Conservation (phyloP, 2,329 filamentous ascomycete genomes). For the Colletotrichum sublineola region DNA sequence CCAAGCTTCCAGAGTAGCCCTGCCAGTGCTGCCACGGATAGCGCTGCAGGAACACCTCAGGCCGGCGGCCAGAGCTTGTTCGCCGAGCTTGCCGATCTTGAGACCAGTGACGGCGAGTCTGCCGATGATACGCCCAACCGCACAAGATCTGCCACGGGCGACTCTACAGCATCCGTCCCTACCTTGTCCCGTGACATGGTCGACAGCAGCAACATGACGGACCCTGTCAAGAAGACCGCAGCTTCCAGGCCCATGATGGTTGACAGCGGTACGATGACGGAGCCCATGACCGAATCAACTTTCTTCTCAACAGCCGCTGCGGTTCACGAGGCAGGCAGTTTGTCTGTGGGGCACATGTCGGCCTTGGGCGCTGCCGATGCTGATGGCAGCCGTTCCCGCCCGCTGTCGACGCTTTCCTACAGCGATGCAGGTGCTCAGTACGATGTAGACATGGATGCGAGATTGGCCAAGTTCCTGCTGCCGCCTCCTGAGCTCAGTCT, state of each 20-base stretch:
- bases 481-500: conserved; percentile 56
- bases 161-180: conserved; percentile 62
- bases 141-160: conserved; percentile 63
- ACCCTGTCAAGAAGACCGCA: conserved; percentile 59
- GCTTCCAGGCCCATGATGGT: conserved; percentile 52
- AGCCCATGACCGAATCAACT: conserved; percentile 48
- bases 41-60: conserved; percentile 63
- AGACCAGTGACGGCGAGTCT: conserved; percentile 80
- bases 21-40: conserved; percentile 66
- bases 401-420: conserved; percentile 63
- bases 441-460: conserved; percentile 64
- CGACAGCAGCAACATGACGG: conserved; percentile 72
- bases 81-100: conserved; percentile 88
- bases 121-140: conserved; percentile 68
- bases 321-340: conserved; percentile 43
- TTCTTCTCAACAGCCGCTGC: conserved; percentile 46
- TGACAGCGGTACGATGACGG: conserved; percentile 61
- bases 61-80: conserved; percentile 82
- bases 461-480: conserved; percentile 64
- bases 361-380: conserved; percentile 46
- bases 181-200: conserved; percentile 69
- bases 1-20: conserved; percentile 70
- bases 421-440: conserved; percentile 67
- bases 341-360: conserved; percentile 59
- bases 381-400: conserved; percentile 53